Evolutionary conservation across 345 rosid genomes (phyloP), one percentile per base, ranked within the genome.

Genomic region (Noccaea caerulescens): DNA sequence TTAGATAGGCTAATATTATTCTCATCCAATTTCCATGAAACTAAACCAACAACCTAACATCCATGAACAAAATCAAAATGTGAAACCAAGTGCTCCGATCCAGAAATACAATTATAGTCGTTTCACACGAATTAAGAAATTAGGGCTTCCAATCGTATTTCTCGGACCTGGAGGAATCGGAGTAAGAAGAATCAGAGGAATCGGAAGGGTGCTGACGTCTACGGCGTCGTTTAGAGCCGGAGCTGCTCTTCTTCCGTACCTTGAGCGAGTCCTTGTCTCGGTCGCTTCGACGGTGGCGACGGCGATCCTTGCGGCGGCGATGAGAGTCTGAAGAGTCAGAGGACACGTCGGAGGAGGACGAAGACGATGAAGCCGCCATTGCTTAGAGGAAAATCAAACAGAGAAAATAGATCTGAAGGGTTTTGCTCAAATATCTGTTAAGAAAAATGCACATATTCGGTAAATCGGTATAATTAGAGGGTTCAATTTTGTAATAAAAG

Each of bases 351-450:
- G 91, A 79, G 10, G 82, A 72, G 36, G 78, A 72, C 4, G 83
- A 73, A 16, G 91, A 80, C 63, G 92, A 84, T 6, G 91, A 83
- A 67, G 86, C 90, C 79, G 89, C 92, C 98, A 92, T 92, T 39
- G 71, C n/a, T 44, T 18, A 10, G 75, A 56, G 37, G 63, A 67
- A 34, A 65, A 30, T 33, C 47, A 9, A 61, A 42, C 50, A 34
- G 10, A 16, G 13, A 61, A 61, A 5, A 47, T 57, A 58, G 73
- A 73, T 53, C 67, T 72, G 0, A 36, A 68, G 64, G 69, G 79
- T 53, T 75, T 75, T 63, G 68, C 16, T 37, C 16, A 45, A 10
- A 10, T 32, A 36, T 52, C 56, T 27, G 30, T 27, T 8, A 34
- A 66, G 41, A 66, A 10, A 41, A 8, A 10, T 23, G 6, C 27